Evolutionary conservation across 148 eudicot species (phyloP), one percentile per base, ranked within the genome.

Genomic region (Spergularia marina): DNA sequence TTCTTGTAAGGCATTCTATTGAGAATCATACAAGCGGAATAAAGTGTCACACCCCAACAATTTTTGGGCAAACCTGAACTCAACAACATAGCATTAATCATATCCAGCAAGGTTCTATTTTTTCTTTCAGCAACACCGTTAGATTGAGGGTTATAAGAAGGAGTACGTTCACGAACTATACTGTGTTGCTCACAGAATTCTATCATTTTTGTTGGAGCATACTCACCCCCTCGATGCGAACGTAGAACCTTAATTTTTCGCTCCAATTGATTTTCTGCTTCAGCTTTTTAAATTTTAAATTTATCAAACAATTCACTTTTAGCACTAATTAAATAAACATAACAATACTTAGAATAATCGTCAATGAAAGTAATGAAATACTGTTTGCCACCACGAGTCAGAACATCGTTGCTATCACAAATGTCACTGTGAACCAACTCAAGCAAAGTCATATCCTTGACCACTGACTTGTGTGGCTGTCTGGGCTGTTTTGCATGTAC

Each of bases 281-380:
- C 25, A 23, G 25, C 25, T 23, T 23, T 23, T 0, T 23, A 23
- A 23, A 23, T 23, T 23, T 23, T 23, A 23, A 23, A 23, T 23
- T 23, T 23, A 23, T 23, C 25, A 23, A 23, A 23, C 25, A 23
- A 1, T 23, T 23, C 25, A 23, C 25, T 23, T 23, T 23, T 23
- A 23, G 15, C 54, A 71, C 25, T 54, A 53, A 25, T 71, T 44
- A 71, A 23, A 23, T 23, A 23, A 23, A 23, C 25, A 23, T 23
- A 23, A 23, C 25, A 23, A 30, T 30, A 30, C 36, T 30, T 30
- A 30, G 36, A 71, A 55, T 70, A 77, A 0, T 30, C 36, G 36
- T 30, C 36, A 2, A 58, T 69, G 68, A 69, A 62, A 6, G 69
- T 61, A 10, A 77, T 77, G 34, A 77, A 77, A 18, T 77, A 77